A percentile compares a stretch with the other conserved stretches of the same genome.
Conservation (phyloP, 139 green algal genomes). For the Chlorella sp. region DNA sequence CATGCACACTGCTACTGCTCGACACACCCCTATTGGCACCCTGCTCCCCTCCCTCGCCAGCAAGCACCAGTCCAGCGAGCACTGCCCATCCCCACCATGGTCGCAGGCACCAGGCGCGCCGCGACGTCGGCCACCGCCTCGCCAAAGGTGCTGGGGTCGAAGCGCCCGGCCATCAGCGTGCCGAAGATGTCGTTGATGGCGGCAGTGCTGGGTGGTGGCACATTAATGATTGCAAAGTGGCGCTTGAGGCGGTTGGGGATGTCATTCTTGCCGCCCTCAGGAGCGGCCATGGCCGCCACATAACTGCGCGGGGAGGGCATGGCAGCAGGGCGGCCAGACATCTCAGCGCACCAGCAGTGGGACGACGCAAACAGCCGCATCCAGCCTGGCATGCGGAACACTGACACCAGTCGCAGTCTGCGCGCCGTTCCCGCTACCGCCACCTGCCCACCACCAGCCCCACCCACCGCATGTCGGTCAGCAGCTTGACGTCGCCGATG, state of each 20-base stretch:
- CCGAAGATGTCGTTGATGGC: constrained; percentile 95
- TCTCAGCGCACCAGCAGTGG: background rate
- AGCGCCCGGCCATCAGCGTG: constrained; percentile 65
- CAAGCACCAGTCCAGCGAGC: too few relatives aligned
- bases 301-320: constrained; percentile 53
- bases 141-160: constrained; percentile 46
- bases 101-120: constrained; percentile 75
- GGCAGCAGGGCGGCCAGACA: background rate
- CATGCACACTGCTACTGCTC: too few relatives aligned
- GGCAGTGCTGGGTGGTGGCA: constrained; percentile 78
- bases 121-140: constrained; percentile 51
- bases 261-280: constrained; percentile 92
- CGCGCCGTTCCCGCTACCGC: background rate
- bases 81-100: too few relatives aligned
- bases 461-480: constrained; percentile 72
- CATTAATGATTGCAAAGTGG: constrained; percentile 92
- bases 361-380: background rate
- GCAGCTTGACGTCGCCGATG: constrained; percentile 94
- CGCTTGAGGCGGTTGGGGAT: constrained; percentile 96
- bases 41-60: too few relatives aligned
- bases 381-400: background rate
- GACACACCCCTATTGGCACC: too few relatives aligned
- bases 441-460: background rate
- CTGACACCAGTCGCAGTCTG: background rate
- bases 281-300: constrained; percentile 88